Evolutionary conservation across 306 rosid genomes (phyloP).

Genomic region (Cucurbita pepo): DNA sequence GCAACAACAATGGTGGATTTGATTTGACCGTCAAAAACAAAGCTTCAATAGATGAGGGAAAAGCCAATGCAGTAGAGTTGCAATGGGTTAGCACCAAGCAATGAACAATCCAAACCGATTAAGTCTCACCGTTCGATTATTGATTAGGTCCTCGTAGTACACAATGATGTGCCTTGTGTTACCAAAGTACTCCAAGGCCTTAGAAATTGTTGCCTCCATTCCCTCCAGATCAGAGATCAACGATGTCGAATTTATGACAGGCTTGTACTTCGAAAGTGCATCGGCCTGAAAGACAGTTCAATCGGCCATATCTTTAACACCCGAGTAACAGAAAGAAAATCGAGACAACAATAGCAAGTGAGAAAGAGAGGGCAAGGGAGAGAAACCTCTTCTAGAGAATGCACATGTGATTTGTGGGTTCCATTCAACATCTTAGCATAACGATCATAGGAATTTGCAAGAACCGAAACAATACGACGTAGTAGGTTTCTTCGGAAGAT

Average conservation of each 20-base stretch:
- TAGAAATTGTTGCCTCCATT: conserved; percentile 42
- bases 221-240: conserved; percentile 49
- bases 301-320: not conserved
- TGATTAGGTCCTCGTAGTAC: conserved; percentile 73
- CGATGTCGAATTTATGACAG: conserved; percentile 41
- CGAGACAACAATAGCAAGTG: not conserved
- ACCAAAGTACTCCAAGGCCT: conserved; percentile 53
- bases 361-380: conserved; percentile 1
- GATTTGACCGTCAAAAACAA: not conserved
- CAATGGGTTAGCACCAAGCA: not conserved
- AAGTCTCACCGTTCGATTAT: conserved; percentile 49
- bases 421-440: conserved; percentile 84
- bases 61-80: not conserved
- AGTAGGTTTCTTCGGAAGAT: conserved; percentile 70
- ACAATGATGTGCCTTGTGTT: conserved; percentile 64
- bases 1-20: conserved; percentile 9
- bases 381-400: conserved; percentile 66
- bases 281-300: conserved; percentile 41
- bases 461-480: conserved; percentile 64
- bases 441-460: conserved; percentile 86
- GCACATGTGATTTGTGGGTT: conserved; percentile 90
- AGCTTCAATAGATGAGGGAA: not conserved
- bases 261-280: conserved; percentile 67
- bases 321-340: conserved; percentile 3
- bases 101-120: not conserved